These are phyloP conservation scores for Myxozyma udenii DNA, from an alignment of 805 yeast species.

Conservation along the genomic window DNA sequence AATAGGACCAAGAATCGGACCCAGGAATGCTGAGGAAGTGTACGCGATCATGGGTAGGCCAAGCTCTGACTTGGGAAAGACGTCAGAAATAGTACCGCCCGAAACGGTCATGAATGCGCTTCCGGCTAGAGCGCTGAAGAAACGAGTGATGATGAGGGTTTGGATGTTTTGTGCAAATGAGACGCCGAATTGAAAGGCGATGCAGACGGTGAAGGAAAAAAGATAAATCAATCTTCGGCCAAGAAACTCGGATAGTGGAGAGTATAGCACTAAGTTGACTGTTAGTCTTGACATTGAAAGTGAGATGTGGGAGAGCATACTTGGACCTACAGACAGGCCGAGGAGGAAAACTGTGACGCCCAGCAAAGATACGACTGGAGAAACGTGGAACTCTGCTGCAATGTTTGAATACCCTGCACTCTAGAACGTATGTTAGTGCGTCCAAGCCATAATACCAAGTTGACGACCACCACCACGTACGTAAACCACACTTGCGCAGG, in stretches of 20 bases:
- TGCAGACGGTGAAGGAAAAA: neutral
- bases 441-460: too few relatives aligned
- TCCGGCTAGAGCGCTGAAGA: slow-evolving; percentile 70
- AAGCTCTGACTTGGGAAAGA: slow-evolving; percentile 55
- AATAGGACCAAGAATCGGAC: slow-evolving; percentile 67
- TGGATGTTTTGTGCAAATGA: slow-evolving; percentile 40
- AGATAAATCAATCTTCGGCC: neutral
- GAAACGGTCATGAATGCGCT: slow-evolving; percentile 81
- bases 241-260: neutral
- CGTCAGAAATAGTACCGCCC: slow-evolving; percentile 76
- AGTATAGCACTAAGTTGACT: neutral
- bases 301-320: too few relatives aligned
- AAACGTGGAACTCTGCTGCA: slow-evolving; percentile 2
- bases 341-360: slow-evolving; percentile 23
- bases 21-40: slow-evolving; percentile 42
- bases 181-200: slow-evolving; percentile 53
- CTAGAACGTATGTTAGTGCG: too few relatives aligned
- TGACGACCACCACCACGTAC: too few relatives aligned
- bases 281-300: too few relatives aligned
- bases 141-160: slow-evolving; percentile 59
- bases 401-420: slow-evolving; percentile 13
- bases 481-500: too few relatives aligned
- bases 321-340: too few relatives aligned
- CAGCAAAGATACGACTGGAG: slow-evolving; percentile 12
- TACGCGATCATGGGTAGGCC: slow-evolving; percentile 27